Evolutionary conservation across 106 monocot genomes (phyloP).

Genomic region (Acorus calamus): DNA sequence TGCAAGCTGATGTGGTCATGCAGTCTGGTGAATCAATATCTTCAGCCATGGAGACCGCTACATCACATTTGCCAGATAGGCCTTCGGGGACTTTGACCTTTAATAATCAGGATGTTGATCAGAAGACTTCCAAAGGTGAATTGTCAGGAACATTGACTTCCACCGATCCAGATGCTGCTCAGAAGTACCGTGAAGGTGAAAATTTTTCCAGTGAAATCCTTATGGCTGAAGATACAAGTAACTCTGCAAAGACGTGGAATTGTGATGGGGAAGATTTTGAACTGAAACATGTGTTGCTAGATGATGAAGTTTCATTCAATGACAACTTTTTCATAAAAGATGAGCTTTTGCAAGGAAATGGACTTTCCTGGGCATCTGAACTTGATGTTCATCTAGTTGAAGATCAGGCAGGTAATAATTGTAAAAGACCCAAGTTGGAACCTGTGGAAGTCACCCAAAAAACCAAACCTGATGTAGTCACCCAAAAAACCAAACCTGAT

Average conservation of each 20-base stretch:
- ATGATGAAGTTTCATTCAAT: conserved; percentile 18
- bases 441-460: conserved; percentile 12
- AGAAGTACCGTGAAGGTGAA: conserved; percentile 12
- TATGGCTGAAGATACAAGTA: conserved; percentile 4
- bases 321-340: conserved; percentile 30
- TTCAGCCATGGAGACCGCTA: neutral
- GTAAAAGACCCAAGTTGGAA: conserved; percentile 37
- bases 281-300: conserved; percentile 7
- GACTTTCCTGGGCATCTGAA: conserved; percentile 69
- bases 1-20: neutral
- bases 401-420: conserved; percentile 6
- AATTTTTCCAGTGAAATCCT: conserved; percentile 4
- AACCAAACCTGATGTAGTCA: conserved; percentile 10
- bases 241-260: neutral
- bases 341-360: conserved; percentile 93
- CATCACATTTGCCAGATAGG: neutral
- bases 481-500: conserved; percentile 5
- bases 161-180: neutral
- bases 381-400: conserved; percentile 16
- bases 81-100: conserved; percentile 5
- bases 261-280: conserved; percentile 16
- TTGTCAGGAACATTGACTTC: too few relatives aligned
- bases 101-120: neutral
- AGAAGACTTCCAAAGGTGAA: too few relatives aligned
- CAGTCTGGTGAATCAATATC: neutral